Percentiles rank a stretch among this genome's conserved stretches.
These are phyloP conservation scores for Plantago coronopus DNA, from an alignment of 305 asterid genomes.

Conservation along the genomic window DNA sequence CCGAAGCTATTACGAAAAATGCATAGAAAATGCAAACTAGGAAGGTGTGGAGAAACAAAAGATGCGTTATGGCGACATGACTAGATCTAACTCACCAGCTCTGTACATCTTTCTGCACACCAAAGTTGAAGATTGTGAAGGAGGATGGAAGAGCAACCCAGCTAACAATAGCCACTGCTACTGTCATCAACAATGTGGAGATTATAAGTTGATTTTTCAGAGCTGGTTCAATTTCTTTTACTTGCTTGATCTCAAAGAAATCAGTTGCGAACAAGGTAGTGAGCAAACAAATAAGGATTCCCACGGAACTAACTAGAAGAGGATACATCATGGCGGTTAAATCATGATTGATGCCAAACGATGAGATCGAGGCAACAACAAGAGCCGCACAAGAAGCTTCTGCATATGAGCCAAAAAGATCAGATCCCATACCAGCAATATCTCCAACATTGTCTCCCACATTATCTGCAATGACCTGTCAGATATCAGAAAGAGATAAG, in stretches of 20 bases:
- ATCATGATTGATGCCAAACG: constrained; percentile 56
- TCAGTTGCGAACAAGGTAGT: constrained; percentile 68
- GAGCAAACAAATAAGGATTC: constrained; percentile 54
- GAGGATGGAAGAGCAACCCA: constrained; percentile 52
- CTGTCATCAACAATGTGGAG: constrained; percentile 55
- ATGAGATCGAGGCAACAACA: constrained; percentile 64
- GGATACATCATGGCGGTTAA: constrained; percentile 59
- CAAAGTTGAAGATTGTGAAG: constrained; percentile 56
- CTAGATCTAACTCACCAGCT: constrained; percentile 39
- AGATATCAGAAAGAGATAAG: constrained; percentile 16
- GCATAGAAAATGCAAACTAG: too few species aligned
- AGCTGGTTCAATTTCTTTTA: constrained; percentile 64
- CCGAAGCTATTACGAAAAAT: neutral
- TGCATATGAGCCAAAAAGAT: constrained; percentile 63
- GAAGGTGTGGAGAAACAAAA: too few species aligned
- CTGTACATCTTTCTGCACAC: constrained; percentile 53
- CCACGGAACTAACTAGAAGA: constrained; percentile 52
- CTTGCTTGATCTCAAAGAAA: constrained; percentile 57
- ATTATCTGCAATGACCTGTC: constrained; percentile 64
- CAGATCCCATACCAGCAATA: constrained; percentile 74
- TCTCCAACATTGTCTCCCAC: constrained; percentile 72
- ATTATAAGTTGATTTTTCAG: constrained; percentile 59
- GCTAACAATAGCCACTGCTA: constrained; percentile 47
- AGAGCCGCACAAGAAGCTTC: constrained; percentile 72
- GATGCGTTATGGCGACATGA: too few species aligned